A percentile compares a stretch with the other conserved stretches of the same genome.
Conservation (phyloP, 768 basidiomycete genomes). For the Agrocybe pediades region DNA sequence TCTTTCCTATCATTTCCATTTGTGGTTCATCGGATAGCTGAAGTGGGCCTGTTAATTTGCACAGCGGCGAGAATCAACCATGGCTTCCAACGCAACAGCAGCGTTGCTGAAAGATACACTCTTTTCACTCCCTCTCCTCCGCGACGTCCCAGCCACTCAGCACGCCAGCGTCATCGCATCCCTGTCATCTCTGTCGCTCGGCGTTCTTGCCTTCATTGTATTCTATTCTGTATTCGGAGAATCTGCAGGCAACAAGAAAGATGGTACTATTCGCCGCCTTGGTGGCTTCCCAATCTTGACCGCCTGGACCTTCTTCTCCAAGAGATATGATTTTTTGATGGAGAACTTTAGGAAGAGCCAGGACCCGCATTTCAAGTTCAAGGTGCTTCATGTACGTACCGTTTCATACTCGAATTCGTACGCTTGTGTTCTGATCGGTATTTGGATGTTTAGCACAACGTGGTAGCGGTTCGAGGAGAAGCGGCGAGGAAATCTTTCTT, state of each 20-base stretch:
- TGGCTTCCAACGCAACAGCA: background rate
- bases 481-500: constrained; percentile 34
- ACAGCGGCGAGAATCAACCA: too few species aligned
- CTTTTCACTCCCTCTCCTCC: background rate
- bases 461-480: constrained; percentile 32
- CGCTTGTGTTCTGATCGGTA: background rate
- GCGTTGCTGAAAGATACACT: constrained; percentile 3
- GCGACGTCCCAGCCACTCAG: background rate
- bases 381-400: constrained; percentile 27
- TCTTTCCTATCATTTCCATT: too few species aligned
- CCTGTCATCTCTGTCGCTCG: background rate
- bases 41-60: too few species aligned
- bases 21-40: too few species aligned
- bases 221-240: constrained; percentile 3
- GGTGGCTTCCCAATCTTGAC: constrained; percentile 28
- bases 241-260: background rate
- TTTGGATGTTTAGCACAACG: constrained; percentile 18
- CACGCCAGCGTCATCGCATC: background rate
- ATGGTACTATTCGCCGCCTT: constrained; percentile 16
- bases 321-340: constrained; percentile 31
- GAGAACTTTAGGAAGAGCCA: constrained; percentile 24
- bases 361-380: constrained; percentile 28
- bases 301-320: constrained; percentile 34
- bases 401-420: background rate
- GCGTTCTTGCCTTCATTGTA: background rate